Base-by-base conservation (phyloP, 163 green algal species). In the Volvox carteri region DNA sequence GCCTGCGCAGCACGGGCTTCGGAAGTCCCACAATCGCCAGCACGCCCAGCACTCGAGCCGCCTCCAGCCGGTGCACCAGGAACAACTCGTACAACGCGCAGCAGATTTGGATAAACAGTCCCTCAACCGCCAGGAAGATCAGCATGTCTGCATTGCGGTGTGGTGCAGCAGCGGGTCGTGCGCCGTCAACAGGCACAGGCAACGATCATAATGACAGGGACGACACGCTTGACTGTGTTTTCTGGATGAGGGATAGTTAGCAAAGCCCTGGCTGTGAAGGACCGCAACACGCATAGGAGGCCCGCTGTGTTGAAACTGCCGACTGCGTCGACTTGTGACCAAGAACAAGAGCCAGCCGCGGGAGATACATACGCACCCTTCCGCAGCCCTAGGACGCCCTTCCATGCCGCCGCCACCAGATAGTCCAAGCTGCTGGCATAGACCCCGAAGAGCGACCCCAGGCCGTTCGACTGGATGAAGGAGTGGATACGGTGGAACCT, bases 371-470 rank as follows among this genome's bases (percentile, higher is more conserved):
- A 41, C 78, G 35, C 30, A 88, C 84, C n/a, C 25, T 37, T 19
- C 1, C 37, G 56, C 52, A 92, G 68, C 21, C 42, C 30, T 18
- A 23, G 46, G 8, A 91, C 39, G 33, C 56, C 35, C 0, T 62
- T 11, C 90, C 86, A 92, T 9, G 78, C 87, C 12, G 58, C 80
- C 8, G 46, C 3, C 9, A 92, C 86, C 50, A 86, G 84, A 37
- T 88, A 56, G 74, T 93, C 90, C 19, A 93, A 44, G 67, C 67
- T 86, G 0, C 19, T 41, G 16, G 90, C 41, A 35, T 92, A 92
- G 21, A 60, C 86, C 33, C 74, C 8, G 50, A 88, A 91, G 23
- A 89, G 21, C 8, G 77, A n/a, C 0, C n/a, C 30, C 21, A 86
- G n/a, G 33, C 74, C 85, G 28, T 60, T 86, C 33, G 6, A 1